phyloP scores from a whole-genome alignment of 306 rosid genomes.

The barrel medic (Medicago truncatula) region MtrunA17r5.0-ANR NC_053045.1:34658001-34658500 shows the following conservation, averaged over 20 bases:
- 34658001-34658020: neutral
- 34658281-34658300: constrained; percentile 10
- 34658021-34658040: constrained; percentile 7
- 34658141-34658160: neutral
- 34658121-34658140: neutral
- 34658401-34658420: constrained; percentile 1
- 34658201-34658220: neutral
- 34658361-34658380: constrained; percentile 1
- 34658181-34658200: constrained; percentile 13
- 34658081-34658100: neutral
- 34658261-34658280: neutral
- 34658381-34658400: constrained; percentile 10
- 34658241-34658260: constrained; percentile 5
- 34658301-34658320: neutral
- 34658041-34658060: constrained; percentile 5
- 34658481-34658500: neutral
- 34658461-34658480: neutral
- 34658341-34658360: neutral
- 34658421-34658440: neutral
- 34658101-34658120: neutral
- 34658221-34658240: neutral
- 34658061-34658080: neutral
- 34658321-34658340: neutral
- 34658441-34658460: neutral
- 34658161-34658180: constrained; percentile 8